Evolutionary conservation across 2,329 filamentous ascomycete genomes (phyloP).

Genomic region (Ilyonectria destructans): DNA sequence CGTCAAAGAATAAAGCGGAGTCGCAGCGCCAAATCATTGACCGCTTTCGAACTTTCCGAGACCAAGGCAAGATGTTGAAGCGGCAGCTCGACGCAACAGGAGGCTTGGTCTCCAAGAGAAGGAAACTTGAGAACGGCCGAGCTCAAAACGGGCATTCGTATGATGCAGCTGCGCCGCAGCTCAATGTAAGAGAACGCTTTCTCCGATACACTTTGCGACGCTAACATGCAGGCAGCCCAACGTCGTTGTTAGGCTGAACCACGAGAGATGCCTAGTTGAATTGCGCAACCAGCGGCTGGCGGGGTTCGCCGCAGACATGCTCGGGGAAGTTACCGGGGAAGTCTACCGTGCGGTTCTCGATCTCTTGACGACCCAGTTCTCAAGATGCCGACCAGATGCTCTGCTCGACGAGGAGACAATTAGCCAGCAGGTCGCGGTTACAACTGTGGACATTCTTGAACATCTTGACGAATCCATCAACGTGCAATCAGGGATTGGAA

Average conservation of each 20-base stretch:
- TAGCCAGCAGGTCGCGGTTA: conserved; percentile 58
- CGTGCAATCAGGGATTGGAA: conserved; percentile 72
- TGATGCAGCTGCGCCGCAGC: conserved; percentile 61
- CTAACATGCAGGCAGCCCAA: conserved; percentile 70
- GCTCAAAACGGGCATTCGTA: conserved; percentile 46
- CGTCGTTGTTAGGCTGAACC: conserved; percentile 85
- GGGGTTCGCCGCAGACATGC: conserved; percentile 78
- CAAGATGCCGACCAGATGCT: conserved; percentile 76
- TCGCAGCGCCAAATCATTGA: conserved; percentile 71
- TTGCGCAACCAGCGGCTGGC: conserved; percentile 86
- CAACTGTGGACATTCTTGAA: conserved; percentile 71
- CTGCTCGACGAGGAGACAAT: conserved; percentile 54
- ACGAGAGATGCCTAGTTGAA: conserved; percentile 86
- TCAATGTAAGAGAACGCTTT: conserved; percentile 66
- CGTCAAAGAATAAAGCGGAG: conserved; percentile 76
- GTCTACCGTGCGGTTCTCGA: conserved; percentile 84
- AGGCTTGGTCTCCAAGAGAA: conserved; percentile 64
- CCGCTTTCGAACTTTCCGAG: conserved; percentile 68
- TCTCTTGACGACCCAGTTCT: conserved; percentile 78
- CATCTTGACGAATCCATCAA: conserved; percentile 69
- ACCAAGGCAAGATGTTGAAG: conserved; percentile 68
- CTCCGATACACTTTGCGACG: conserved; percentile 8
- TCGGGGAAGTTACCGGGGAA: conserved; percentile 82
- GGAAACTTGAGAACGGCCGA: conserved; percentile 68
- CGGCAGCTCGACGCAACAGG: conserved; percentile 64